These are phyloP conservation scores for Syncephalastrum contaminatum DNA, from an alignment of 371 early-diverging fungal genomes.

Conservation along the genomic window DNA sequence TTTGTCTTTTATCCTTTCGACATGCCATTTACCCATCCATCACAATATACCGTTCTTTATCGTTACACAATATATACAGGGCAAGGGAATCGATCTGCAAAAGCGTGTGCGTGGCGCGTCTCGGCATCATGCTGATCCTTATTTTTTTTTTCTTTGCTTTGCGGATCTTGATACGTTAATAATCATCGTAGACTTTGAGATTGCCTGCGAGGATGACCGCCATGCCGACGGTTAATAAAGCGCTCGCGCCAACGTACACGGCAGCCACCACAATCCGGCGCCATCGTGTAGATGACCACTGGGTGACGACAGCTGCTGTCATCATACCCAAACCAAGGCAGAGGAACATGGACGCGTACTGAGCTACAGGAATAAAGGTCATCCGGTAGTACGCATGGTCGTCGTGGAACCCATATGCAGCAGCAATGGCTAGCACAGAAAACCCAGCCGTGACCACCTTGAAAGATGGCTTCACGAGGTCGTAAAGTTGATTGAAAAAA, in stretches of 20 bases:
- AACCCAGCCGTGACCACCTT: constrained; percentile 13
- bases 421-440: neutral
- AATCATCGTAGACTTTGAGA: constrained; percentile 35
- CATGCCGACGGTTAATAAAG: constrained; percentile 22
- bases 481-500: constrained; percentile 35
- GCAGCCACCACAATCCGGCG: constrained; percentile 3
- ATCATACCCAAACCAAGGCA: constrained; percentile 21
- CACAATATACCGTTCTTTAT: too few species aligned
- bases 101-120: too few species aligned
- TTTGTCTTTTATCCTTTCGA: too few species aligned
- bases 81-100: too few species aligned
- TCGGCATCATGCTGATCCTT: too few species aligned
- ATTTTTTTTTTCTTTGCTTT: too few species aligned
- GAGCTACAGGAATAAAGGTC: constrained; percentile 40
- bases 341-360: constrained; percentile 27
- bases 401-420: constrained; percentile 25
- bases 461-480: constrained; percentile 16
- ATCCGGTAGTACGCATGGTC: constrained; percentile 33
- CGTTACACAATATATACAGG: too few species aligned
- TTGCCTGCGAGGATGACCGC: constrained; percentile 32
- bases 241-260: constrained; percentile 10
- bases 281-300: neutral
- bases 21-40: too few species aligned
- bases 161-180: constrained; percentile 14
- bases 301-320: constrained; percentile 1